Percentiles rank a stretch among this genome's conserved stretches.
phyloP scores from a whole-genome alignment of 257 asterid genomes.

The Vinca minor region DNA sequence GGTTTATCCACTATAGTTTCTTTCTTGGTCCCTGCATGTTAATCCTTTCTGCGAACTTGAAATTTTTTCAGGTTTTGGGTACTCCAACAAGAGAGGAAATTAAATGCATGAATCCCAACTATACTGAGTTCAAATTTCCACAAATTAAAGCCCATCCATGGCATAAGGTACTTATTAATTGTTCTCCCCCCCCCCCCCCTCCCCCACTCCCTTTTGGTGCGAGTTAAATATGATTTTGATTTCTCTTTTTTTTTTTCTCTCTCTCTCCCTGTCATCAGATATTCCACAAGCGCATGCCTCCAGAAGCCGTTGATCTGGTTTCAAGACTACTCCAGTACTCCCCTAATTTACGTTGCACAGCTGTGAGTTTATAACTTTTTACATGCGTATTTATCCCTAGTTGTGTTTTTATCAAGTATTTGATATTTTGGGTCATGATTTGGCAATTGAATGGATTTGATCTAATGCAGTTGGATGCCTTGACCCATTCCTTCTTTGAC shows the following conservation, averaged over 20 bases:
- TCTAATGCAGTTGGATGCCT: conserved; percentile 42
- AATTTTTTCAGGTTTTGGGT: conserved; percentile 46
- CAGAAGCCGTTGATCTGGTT: conserved; percentile 59
- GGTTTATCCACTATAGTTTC: not conserved
- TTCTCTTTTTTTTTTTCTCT: not conserved
- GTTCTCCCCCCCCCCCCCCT: not conserved
- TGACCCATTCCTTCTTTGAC: conserved; percentile 44
- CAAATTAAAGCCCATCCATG: conserved; percentile 64
- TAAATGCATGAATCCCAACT: conserved; percentile 60
- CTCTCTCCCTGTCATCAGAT: conserved; percentile 23
- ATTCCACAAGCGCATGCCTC: conserved; percentile 55
- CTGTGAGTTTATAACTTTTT: conserved; percentile 30
- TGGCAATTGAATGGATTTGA: not conserved
- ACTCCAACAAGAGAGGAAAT: conserved; percentile 62
- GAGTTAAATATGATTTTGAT: not conserved
- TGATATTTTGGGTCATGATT: not conserved
- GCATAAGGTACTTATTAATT: conserved; percentile 39
- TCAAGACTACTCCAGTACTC: conserved; percentile 56
- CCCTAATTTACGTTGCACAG: conserved; percentile 47
- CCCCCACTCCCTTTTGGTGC: not conserved
- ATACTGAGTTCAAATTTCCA: conserved; percentile 50
- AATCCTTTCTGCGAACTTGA: not conserved
- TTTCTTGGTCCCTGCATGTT: conserved; percentile 1
- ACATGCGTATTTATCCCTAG: not conserved
- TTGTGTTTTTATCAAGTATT: not conserved